Conservation (phyloP, 2,329 filamentous ascomycete species). For the Fusarium fracticaudum region DNA sequence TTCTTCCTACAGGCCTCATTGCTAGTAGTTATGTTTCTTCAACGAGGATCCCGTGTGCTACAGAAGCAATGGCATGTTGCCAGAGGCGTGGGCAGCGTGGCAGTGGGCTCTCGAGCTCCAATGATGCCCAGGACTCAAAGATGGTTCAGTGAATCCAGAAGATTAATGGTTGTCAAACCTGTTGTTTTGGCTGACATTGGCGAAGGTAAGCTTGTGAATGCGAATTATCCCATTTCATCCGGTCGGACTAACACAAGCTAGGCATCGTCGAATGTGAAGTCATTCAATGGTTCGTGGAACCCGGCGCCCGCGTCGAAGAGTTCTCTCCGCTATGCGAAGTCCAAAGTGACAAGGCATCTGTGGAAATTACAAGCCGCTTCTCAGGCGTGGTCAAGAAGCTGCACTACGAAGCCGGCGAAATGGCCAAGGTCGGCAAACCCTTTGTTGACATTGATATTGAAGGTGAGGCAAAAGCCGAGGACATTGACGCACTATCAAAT, state of each 20-base stretch:
- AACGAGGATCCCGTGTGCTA: conserved; percentile 60
- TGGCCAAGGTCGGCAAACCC: conserved; percentile 93
- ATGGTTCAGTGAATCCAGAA: conserved; percentile 62
- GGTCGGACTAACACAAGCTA: conserved; percentile 49
- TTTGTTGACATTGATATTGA: conserved; percentile 95
- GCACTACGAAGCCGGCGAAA: conserved; percentile 94
- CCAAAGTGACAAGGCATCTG: conserved; percentile 93
- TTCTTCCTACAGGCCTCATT: conserved; percentile 29
- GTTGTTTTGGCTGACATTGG: conserved; percentile 87
- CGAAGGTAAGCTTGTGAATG: conserved; percentile 66
- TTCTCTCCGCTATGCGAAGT: conserved; percentile 98
- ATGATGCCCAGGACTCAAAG: conserved; percentile 48
- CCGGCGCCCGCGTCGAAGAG: conserved; percentile 94
- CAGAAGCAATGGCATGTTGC: conserved; percentile 62
- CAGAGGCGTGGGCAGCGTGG: conserved; percentile 51
- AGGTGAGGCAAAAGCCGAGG: conserved; percentile 68
- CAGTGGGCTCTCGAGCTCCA: conserved; percentile 42
- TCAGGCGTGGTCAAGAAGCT: conserved; percentile 95
- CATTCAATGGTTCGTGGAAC: conserved; percentile 99
- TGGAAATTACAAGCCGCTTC: conserved; percentile 95
- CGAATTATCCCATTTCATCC: not conserved
- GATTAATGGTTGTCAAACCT: conserved; percentile 73
- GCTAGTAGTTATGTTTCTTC: conserved; percentile 61
- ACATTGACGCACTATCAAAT: conserved; percentile 48
- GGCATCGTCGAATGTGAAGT: conserved; percentile 98